Conservation (phyloP, 225 moss, liverwort and hornwort genomes). For the Ulota crispa region DNA sequence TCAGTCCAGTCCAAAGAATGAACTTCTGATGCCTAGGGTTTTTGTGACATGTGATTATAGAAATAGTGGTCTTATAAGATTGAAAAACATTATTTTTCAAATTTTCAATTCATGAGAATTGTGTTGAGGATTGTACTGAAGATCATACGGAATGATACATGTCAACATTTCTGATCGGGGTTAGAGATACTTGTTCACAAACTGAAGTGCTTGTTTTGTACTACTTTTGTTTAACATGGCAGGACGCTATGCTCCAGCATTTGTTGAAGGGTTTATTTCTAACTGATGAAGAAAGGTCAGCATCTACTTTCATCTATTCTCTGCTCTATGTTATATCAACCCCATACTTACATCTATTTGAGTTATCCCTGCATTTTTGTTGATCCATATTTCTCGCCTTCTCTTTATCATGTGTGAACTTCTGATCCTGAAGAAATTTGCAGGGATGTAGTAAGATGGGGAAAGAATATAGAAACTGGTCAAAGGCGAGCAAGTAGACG, state of each 20-base stretch:
- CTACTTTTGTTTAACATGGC: constrained; percentile 27
- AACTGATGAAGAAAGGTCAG: constrained; percentile 71
- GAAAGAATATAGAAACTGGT: constrained; percentile 86
- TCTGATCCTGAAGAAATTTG: neutral
- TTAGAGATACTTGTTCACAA: neutral
- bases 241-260: constrained; percentile 79
- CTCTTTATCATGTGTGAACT: neutral
- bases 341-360: neutral
- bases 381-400: neutral
- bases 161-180: neutral
- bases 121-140: neutral
- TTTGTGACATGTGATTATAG: neutral
- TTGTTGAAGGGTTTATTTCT: constrained; percentile 62
- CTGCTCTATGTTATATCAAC: neutral
- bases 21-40: neutral
- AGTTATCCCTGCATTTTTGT: neutral
- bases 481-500: constrained; percentile 84
- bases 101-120: neutral
- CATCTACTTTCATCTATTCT: neutral
- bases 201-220: constrained; percentile 2
- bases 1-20: neutral
- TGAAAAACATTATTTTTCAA: no score
- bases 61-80: neutral
- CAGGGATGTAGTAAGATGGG: constrained; percentile 95
- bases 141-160: neutral